Evolutionary conservation across 164 flowering plant species (phyloP).

Genomic region (Saururus chinensis): DNA sequence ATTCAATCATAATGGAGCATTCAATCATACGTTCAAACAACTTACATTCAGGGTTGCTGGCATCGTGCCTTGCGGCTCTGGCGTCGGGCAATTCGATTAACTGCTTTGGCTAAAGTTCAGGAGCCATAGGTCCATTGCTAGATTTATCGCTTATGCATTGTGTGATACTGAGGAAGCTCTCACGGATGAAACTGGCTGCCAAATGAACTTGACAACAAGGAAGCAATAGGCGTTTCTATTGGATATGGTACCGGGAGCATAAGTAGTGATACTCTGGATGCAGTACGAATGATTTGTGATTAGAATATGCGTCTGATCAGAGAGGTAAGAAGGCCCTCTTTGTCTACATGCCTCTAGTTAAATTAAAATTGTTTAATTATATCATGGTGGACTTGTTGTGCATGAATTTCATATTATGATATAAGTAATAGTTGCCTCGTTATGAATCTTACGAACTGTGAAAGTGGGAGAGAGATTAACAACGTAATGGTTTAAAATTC

Average conservation of each 20-base stretch:
- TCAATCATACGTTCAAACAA: conserved; percentile 53
- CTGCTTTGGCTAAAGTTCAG: conserved; percentile 64
- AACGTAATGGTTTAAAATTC: too few species aligned
- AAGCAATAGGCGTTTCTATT: conserved; percentile 93
- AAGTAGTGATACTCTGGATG: conserved; percentile 78
- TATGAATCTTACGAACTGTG: too few species aligned
- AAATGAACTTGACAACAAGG: conserved; percentile 48
- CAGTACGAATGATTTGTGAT: conserved; percentile 84
- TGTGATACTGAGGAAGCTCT: conserved; percentile 96
- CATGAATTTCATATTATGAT: too few species aligned
- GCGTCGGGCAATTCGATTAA: conserved; percentile 52
- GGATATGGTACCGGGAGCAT: conserved; percentile 96
- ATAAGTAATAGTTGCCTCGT: too few species aligned
- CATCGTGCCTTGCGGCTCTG: conserved; percentile 61
- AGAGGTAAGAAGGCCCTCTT: too few species aligned
- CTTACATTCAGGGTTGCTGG: conserved; percentile 90
- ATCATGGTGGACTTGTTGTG: too few species aligned
- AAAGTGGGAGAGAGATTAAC: too few species aligned
- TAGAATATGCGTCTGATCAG: too few species aligned
- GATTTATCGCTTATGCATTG: conserved; percentile 84
- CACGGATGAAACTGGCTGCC: conserved; percentile 81
- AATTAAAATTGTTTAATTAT: too few species aligned
- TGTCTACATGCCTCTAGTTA: too few species aligned
- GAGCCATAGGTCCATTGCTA: conserved; percentile 74
- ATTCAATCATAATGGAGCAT: conserved; percentile 66